phyloP scores from a whole-genome alignment of 768 basidiomycete genomes.

The Calocybe indica region DNA sequence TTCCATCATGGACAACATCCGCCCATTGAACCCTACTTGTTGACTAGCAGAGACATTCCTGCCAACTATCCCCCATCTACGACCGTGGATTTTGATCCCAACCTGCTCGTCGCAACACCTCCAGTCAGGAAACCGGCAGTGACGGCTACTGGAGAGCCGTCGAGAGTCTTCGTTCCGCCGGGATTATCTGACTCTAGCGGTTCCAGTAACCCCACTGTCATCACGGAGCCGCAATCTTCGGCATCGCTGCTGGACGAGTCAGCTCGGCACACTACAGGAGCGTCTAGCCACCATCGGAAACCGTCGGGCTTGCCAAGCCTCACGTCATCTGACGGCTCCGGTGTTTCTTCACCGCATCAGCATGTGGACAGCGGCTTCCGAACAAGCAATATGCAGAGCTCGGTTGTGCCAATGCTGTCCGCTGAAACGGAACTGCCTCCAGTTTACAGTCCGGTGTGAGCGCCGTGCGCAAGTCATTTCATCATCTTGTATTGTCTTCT shows the following conservation, averaged over 20 bases:
- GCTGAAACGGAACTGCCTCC: conserved; percentile 23
- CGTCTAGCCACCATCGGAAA: neutral
- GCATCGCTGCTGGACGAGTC: neutral
- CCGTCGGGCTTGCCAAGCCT: neutral
- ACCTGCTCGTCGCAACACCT: neutral
- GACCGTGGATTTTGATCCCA: neutral
- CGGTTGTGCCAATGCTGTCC: neutral
- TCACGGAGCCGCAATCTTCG: neutral
- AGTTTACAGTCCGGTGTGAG: conserved; percentile 21
- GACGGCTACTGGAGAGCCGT: neutral
- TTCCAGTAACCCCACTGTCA: neutral
- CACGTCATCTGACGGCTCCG: neutral
- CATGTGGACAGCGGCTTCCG: conserved; percentile 25
- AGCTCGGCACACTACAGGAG: neutral
- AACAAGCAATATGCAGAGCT: conserved; percentile 2
- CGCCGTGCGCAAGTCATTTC: no score
- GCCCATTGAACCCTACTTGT: conserved; percentile 4
- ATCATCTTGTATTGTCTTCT: no score
- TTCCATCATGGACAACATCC: neutral
- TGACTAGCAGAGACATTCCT: neutral
- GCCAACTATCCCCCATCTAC: neutral
- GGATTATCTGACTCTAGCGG: neutral
- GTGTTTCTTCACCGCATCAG: conserved; percentile 6
- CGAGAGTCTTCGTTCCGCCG: neutral
- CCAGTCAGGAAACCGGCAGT: neutral